Evolutionary conservation across 2,329 filamentous ascomycete species (phyloP).

Genomic region (Pseudogymnoascus sp.): DNA sequence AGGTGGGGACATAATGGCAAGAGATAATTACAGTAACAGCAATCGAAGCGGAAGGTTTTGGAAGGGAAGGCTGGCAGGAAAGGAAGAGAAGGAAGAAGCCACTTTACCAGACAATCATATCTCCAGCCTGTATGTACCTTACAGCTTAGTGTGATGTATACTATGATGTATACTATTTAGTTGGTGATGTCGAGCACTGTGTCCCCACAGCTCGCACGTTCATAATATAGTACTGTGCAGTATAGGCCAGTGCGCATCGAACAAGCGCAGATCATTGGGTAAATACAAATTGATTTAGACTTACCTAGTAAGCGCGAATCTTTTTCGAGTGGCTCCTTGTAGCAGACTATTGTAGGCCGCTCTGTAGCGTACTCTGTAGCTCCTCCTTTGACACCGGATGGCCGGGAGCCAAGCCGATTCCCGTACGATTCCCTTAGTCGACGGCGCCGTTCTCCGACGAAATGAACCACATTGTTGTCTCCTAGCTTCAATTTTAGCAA

Average conservation of each 20-base stretch:
- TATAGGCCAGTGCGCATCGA: not conserved
- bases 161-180: not conserved
- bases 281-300: not conserved
- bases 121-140: not conserved
- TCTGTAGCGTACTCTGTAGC: not conserved
- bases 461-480: not conserved
- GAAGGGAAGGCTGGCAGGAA: not conserved
- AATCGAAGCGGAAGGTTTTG: not conserved
- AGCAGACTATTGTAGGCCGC: not conserved
- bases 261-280: not conserved
- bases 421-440: not conserved
- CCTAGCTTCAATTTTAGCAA: not conserved
- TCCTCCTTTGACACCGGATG: not conserved
- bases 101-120: not conserved
- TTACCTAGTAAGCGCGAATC: not conserved
- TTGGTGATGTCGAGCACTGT: not conserved
- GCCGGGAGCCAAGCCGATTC: not conserved
- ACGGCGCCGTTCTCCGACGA: not conserved
- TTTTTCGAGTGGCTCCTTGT: not conserved
- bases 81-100: not conserved
- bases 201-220: not conserved
- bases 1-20: not conserved
- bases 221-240: not conserved
- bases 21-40: not conserved
- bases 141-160: not conserved